Conservation (phyloP, 345 rosid species). For the Gossypioides kirkii region DNA sequence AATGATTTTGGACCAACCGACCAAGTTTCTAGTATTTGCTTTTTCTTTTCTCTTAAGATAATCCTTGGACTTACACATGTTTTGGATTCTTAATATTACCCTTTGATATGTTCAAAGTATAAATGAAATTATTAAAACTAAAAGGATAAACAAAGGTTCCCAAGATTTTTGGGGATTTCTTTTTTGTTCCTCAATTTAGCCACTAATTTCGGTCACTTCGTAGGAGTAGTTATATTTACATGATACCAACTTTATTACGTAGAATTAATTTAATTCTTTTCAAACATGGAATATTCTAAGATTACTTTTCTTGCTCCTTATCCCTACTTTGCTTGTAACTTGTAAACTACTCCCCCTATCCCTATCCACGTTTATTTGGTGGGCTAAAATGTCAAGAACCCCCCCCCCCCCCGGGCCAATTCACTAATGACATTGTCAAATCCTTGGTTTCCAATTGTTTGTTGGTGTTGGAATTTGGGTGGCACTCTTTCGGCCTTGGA, state of each 20-base stretch:
- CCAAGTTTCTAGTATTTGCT: not conserved
- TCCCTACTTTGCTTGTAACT: not conserved
- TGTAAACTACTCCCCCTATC: not conserved
- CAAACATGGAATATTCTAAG: not conserved
- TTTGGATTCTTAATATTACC: not conserved
- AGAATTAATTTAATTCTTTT: not conserved
- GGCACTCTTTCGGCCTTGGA: too few species aligned
- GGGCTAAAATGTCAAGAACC: not conserved
- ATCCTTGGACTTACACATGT: not conserved
- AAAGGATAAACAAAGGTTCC: too few species aligned
- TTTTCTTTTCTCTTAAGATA: not conserved
- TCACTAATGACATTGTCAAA: too few species aligned
- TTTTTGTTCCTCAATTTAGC: not conserved
- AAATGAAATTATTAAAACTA: not conserved
- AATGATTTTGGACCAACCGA: not conserved
- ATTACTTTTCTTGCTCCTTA: not conserved
- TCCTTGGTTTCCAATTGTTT: too few species aligned
- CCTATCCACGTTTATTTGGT: not conserved
- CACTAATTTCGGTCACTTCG: not conserved
- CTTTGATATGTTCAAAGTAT: not conserved
- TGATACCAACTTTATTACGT: not conserved
- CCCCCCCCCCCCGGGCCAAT: too few species aligned
- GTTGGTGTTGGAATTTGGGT: too few species aligned
- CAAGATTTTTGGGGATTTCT: not conserved
- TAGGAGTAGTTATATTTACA: not conserved